A percentile compares a stretch with the other conserved stretches of the same genome.
Conservation (phyloP, 139 green algal genomes). For the Limnomonas spitsbergensis region DNA sequence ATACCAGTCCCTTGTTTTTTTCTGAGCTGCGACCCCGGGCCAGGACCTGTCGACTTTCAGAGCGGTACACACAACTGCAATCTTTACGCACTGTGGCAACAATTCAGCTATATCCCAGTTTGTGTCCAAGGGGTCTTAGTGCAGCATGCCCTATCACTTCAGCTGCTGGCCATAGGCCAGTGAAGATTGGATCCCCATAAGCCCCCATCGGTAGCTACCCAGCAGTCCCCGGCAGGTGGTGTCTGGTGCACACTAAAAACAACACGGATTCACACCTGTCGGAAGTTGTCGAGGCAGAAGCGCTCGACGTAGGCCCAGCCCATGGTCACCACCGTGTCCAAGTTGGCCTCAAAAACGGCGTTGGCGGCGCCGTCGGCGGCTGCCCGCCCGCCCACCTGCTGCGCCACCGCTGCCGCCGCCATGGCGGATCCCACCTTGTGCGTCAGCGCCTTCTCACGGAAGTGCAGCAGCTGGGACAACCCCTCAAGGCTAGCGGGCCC, state of each 20-base stretch:
- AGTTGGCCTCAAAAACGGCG: constrained; percentile 56
- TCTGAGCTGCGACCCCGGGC: too few relatives aligned
- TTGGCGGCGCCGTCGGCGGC: constrained; percentile 31
- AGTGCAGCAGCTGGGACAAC: constrained; percentile 51
- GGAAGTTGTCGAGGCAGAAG: constrained; percentile 52
- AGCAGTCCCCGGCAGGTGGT: background rate
- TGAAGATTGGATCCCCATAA: too few relatives aligned
- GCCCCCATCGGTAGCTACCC: background rate
- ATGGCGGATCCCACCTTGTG: constrained; percentile 16
- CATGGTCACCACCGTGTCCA: constrained; percentile 69
- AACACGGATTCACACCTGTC: constrained; percentile 16
- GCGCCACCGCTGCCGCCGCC: constrained; percentile 34
- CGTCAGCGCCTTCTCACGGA: constrained; percentile 28
- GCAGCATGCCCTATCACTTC: too few relatives aligned
- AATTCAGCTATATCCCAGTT: too few relatives aligned
- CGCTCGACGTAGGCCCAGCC: constrained; percentile 71
- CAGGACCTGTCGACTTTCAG: too few relatives aligned
- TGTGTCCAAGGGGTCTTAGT: too few relatives aligned
- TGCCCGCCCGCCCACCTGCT: constrained; percentile 9
- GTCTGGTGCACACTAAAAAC: background rate
- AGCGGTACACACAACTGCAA: too few relatives aligned
- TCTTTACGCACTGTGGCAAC: too few relatives aligned
- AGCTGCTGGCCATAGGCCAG: too few relatives aligned
- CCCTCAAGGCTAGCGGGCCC: constrained; percentile 5
- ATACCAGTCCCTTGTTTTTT: too few relatives aligned